Percentiles rank a stretch among this genome's conserved stretches.
phyloP scores from a whole-genome alignment of 73 alveolate genomes.

The Paraurostyla sp. region DNA sequence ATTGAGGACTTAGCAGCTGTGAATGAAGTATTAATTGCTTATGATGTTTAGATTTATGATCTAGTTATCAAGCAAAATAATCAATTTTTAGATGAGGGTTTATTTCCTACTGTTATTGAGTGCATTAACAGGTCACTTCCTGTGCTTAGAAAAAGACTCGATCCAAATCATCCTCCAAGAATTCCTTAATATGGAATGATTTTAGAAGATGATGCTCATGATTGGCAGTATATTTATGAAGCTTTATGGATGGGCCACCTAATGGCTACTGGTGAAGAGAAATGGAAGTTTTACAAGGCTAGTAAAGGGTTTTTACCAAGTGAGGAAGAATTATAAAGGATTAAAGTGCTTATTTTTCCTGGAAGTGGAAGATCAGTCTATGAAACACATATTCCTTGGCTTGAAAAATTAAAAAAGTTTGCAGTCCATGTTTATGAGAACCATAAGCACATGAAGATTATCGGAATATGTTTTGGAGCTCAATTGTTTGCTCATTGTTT shows the following conservation, averaged over 20 bases:
- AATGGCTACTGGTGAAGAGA: neutral
- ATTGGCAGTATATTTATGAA: constrained; percentile 40
- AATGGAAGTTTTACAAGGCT: constrained; percentile 6
- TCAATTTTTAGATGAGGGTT: neutral
- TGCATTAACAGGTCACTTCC: neutral
- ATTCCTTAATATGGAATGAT: constrained; percentile 24
- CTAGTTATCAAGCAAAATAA: neutral
- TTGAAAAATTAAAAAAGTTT: neutral
- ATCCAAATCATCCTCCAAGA: constrained; percentile 1
- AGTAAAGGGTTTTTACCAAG: constrained; percentile 29
- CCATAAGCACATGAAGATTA: neutral
- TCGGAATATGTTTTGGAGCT: constrained; percentile 36
- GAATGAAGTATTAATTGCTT: neutral
- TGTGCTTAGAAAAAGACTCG: neutral
- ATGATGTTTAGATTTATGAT: neutral
- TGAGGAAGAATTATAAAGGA: neutral
- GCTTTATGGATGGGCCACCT: constrained; percentile 33
- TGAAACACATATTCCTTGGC: neutral
- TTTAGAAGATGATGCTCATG: constrained; percentile 32
- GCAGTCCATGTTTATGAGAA: neutral
- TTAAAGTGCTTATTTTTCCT: constrained; percentile 28
- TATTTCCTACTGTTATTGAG: no score
- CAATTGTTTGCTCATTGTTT: neutral
- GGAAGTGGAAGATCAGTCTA: constrained; percentile 26
- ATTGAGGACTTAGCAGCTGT: neutral